Evolutionary conservation across 495 filamentous ascomycete species (phyloP).

Genomic region (Hypoxylon crocopeplum): DNA sequence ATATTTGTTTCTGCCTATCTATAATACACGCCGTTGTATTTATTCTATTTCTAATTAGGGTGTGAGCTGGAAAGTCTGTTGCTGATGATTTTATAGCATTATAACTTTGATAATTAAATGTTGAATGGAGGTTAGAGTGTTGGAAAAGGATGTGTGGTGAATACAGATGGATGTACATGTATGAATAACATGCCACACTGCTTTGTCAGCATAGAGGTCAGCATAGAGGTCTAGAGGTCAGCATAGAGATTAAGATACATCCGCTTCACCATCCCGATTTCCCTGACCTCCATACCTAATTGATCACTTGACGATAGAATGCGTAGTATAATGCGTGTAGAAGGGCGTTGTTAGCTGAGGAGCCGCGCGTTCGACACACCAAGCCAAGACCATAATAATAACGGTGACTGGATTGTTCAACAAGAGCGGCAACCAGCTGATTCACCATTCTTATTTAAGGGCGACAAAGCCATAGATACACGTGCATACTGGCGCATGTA

Average conservation of each 20-base stretch:
- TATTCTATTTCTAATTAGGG: no score
- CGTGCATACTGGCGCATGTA: constrained; percentile 14
- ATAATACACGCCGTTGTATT: no score
- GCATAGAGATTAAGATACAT: not conserved
- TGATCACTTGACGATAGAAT: constrained; percentile 22
- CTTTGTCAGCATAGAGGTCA: constrained; percentile 27
- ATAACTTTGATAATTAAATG: no score
- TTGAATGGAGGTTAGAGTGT: no score
- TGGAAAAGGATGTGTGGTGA: not conserved
- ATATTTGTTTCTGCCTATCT: no score
- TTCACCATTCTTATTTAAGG: not conserved
- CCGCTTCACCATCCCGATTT: no score
- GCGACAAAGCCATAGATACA: not conserved
- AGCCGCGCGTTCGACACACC: constrained; percentile 26
- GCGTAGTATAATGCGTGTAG: constrained; percentile 11
- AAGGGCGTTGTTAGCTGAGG: constrained; percentile 4
- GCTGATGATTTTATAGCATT: no score
- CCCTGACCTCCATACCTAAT: not conserved
- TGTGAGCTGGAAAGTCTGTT: no score
- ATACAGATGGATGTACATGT: not conserved
- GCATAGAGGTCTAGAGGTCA: no score
- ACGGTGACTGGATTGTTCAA: constrained; percentile 14
- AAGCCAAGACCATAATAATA: constrained; percentile 16
- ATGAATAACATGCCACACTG: constrained; percentile 12
- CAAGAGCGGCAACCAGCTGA: constrained; percentile 8